phyloP scores from a whole-genome alignment of 352 stramenopile genomes.

The Phytopythium helicoides region DNA sequence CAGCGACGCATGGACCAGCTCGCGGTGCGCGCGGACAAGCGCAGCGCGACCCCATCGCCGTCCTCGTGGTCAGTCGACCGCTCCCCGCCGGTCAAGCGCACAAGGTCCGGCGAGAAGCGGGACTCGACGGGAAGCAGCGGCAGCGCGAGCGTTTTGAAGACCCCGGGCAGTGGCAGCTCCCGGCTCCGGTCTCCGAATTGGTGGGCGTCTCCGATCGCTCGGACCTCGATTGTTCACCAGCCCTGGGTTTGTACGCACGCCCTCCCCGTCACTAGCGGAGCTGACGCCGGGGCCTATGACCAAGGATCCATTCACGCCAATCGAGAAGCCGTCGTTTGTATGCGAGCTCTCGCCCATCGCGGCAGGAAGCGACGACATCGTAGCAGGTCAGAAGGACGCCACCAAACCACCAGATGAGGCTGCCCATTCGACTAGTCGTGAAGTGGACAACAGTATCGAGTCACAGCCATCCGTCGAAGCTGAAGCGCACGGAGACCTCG shows the following conservation, averaged over 20 bases:
- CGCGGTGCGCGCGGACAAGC: slow-evolving; percentile 12
- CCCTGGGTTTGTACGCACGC: background rate
- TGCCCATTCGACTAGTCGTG: too few species aligned
- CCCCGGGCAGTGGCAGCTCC: background rate
- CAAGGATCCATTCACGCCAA: background rate
- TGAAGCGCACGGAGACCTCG: too few species aligned
- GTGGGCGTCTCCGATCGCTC: slow-evolving; percentile 24
- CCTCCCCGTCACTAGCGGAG: slow-evolving; percentile 3
- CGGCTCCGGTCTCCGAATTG: slow-evolving; percentile 15
- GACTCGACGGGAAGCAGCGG: slow-evolving; percentile 1
- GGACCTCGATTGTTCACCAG: background rate
- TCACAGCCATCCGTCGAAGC: too few species aligned
- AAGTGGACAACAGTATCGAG: too few species aligned
- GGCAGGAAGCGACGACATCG: background rate
- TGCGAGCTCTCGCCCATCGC: slow-evolving; percentile 56
- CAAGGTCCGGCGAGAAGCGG: slow-evolving; percentile 12
- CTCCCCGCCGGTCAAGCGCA: slow-evolving; percentile 12
- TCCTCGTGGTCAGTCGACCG: slow-evolving; percentile 2
- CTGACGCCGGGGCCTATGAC: background rate
- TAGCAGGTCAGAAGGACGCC: background rate
- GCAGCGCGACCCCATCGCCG: background rate
- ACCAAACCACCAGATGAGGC: too few species aligned
- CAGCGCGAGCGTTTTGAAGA: slow-evolving; percentile 11
- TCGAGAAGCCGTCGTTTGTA: slow-evolving; percentile 7
- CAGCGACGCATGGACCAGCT: slow-evolving; percentile 38